Conservation (phyloP, 139 green algal genomes). For the Coelastrella sp. region DNA sequence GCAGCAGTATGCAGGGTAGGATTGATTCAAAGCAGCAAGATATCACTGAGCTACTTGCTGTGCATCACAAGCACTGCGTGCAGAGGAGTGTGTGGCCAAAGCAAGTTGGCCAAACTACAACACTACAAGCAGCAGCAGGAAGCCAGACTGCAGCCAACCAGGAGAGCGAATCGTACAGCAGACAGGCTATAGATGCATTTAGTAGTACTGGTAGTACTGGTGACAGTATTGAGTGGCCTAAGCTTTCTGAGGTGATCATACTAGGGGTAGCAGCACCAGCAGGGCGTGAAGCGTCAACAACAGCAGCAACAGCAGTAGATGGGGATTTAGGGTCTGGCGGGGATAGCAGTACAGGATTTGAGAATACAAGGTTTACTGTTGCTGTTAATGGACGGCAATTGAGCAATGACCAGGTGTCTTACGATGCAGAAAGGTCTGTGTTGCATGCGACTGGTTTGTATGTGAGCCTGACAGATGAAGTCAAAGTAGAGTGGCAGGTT, state of each 20-base stretch:
- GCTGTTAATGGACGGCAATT: not conserved
- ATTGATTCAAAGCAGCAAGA: too few species aligned
- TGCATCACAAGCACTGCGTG: not conserved
- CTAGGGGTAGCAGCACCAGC: not conserved
- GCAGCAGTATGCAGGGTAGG: too few species aligned
- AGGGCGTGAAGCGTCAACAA: not conserved
- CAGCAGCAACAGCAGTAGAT: too few species aligned
- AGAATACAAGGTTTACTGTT: not conserved
- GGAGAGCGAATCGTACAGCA: not conserved
- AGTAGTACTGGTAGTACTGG: too few species aligned
- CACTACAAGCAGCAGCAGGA: not conserved
- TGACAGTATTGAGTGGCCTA: not conserved
- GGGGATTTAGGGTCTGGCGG: too few species aligned
- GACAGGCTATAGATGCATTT: not conserved
- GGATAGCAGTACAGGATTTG: not conserved
- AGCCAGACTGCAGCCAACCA: too few species aligned
- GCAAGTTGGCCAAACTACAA: not conserved
- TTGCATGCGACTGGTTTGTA: not conserved
- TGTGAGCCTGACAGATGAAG: not conserved
- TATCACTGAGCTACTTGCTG: too few species aligned
- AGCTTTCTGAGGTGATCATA: not conserved
- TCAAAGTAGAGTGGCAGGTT: not conserved
- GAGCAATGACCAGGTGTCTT: not conserved
- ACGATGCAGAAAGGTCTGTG: not conserved
- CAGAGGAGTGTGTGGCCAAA: not conserved